Conservation (phyloP, 73 alveolate genomes). For the Paramecium pentaurelia region DNA sequence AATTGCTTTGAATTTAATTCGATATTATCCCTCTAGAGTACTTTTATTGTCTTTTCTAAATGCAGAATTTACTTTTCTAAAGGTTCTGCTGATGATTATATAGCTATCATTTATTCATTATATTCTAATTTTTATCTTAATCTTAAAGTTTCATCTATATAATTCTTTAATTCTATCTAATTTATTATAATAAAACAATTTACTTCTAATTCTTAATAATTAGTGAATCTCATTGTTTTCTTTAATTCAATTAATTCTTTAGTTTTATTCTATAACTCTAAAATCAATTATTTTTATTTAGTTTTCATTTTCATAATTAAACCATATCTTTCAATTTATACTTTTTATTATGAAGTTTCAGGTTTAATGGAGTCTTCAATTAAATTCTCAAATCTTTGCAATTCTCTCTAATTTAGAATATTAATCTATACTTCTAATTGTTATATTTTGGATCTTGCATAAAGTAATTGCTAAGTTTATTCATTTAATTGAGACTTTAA, state of each 20-base stretch:
- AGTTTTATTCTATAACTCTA: neutral
- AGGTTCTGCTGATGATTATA: neutral
- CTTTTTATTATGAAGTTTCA: neutral
- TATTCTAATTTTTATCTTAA: constrained; percentile 16
- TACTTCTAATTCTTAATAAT: constrained; percentile 25
- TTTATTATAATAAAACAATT: neutral
- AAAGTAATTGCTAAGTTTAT: neutral
- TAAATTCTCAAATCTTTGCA: constrained; percentile 24
- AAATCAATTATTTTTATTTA: neutral
- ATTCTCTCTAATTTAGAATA: neutral
- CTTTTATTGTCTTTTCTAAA: neutral
- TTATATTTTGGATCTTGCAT: neutral
- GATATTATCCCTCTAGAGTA: neutral
- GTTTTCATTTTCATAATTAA: neutral
- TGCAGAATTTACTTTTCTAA: constrained; percentile 3
- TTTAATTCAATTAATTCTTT: constrained; percentile 7
- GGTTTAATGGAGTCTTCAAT: neutral
- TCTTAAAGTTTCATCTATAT: constrained; percentile 24
- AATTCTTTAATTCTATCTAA: constrained; percentile 24
- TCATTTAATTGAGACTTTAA: neutral
- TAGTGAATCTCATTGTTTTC: neutral
- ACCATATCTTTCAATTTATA: neutral
- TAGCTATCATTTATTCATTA: neutral
- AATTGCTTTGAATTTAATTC: neutral
- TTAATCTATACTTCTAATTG: neutral